These are phyloP conservation scores for Litsea cubeba DNA, from an alignment of 164 flowering plant species.

Conservation along the genomic window DNA sequence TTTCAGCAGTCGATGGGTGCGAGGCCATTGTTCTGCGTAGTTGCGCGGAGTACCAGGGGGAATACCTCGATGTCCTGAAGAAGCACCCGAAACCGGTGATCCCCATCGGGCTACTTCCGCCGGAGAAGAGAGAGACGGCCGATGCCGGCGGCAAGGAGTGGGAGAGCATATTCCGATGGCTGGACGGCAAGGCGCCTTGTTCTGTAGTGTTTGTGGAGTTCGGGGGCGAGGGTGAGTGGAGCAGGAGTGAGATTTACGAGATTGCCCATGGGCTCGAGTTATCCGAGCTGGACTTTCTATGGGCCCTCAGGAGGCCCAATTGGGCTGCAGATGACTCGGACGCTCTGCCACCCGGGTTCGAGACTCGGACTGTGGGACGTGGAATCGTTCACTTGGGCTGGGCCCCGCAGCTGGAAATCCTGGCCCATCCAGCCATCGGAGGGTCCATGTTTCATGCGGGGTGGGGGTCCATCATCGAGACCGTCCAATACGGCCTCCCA, in stretches of 20 bases:
- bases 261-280: constrained; percentile 53
- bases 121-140: background rate
- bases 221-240: constrained; percentile 47
- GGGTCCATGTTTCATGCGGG: constrained; percentile 36
- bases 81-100: constrained; percentile 19
- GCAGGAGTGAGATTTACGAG: constrained; percentile 25
- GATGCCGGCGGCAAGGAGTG: constrained; percentile 20
- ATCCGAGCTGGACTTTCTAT: constrained; percentile 48
- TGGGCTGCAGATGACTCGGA: constrained; percentile 7
- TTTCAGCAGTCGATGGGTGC: too few species aligned
- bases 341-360: constrained; percentile 34
- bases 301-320: constrained; percentile 32
- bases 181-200: constrained; percentile 24
- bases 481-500: constrained; percentile 24
- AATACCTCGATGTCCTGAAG: constrained; percentile 42
- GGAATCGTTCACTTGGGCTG: constrained; percentile 31
- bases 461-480: constrained; percentile 34
- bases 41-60: constrained; percentile 47
- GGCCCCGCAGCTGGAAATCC: constrained; percentile 32
- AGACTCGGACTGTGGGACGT: constrained; percentile 12
- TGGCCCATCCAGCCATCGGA: constrained; percentile 36
- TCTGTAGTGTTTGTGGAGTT: constrained; percentile 51
- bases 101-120: constrained; percentile 34
- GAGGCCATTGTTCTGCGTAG: constrained; percentile 34
- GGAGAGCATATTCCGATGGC: constrained; percentile 31